A percentile compares a stretch with the other conserved stretches of the same genome.
Evolutionary conservation across 2,329 filamentous ascomycete genomes (phyloP).

Genomic region (Sclerotinia nivalis): DNA sequence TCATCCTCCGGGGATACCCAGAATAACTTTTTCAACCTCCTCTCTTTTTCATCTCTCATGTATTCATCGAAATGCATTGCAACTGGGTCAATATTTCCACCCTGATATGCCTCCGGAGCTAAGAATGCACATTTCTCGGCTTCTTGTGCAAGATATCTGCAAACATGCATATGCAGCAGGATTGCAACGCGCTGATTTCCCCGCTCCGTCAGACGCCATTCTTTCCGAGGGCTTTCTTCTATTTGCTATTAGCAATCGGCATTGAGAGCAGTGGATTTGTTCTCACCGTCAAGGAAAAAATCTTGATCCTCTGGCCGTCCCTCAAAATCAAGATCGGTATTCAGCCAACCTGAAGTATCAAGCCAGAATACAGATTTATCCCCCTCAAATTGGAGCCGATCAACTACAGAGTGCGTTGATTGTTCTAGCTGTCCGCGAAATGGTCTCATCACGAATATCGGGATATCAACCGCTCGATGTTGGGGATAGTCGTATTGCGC

Average conservation of each 20-base stretch:
- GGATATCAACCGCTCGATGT: constrained; percentile 37
- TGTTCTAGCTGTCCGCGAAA: constrained; percentile 42
- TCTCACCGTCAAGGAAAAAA: constrained; percentile 40
- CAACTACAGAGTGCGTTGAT: constrained; percentile 41
- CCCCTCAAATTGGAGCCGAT: constrained; percentile 41
- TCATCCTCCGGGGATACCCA: constrained; percentile 24
- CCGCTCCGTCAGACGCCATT: constrained; percentile 40
- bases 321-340: constrained; percentile 35
- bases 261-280: not conserved
- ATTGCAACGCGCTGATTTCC: constrained; percentile 43
- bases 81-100: constrained; percentile 28
- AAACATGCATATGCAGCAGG: constrained; percentile 44
- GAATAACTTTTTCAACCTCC: constrained; percentile 32
- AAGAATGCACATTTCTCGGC: constrained; percentile 42
- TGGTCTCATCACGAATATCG: constrained; percentile 45
- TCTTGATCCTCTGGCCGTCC: constrained; percentile 33
- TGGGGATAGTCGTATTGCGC: constrained; percentile 26
- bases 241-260: not conserved
- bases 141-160: constrained; percentile 42
- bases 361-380: constrained; percentile 44
- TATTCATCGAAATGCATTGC: constrained; percentile 30
- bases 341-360: constrained; percentile 45
- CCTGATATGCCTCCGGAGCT: constrained; percentile 37
- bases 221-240: constrained; percentile 34
- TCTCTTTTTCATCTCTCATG: constrained; percentile 32